Conservation (phyloP, 768 basidiomycete species). For the Leccinum uliginosum region DNA sequence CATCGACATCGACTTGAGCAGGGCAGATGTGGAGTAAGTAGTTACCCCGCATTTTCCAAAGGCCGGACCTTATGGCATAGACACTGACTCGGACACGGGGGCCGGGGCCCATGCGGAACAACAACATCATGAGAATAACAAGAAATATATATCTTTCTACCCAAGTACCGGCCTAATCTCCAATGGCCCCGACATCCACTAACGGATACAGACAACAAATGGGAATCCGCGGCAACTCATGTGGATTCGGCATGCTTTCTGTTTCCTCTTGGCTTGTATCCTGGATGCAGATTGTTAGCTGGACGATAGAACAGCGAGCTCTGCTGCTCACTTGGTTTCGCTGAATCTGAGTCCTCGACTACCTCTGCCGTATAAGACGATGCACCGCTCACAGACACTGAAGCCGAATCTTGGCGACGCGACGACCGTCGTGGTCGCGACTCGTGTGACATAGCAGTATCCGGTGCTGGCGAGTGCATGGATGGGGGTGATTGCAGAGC, state of each 20-base stretch:
- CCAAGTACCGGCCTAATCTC: constrained; percentile 16
- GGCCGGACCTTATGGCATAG: not conserved
- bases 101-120: not conserved
- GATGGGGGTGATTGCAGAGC: constrained; percentile 20
- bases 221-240: constrained; percentile 1
- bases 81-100: constrained; percentile 1
- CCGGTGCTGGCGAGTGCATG: constrained; percentile 21
- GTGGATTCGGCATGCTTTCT: constrained; percentile 20
- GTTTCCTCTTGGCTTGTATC: constrained; percentile 22
- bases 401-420: constrained; percentile 27
- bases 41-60: not conserved
- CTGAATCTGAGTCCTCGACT: constrained; percentile 22
- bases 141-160: constrained; percentile 21
- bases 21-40: not conserved
- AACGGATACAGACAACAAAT: not conserved
- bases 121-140: constrained; percentile 18
- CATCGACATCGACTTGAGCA: not conserved
- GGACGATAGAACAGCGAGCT: not conserved
- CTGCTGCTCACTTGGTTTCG: constrained; percentile 27
- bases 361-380: constrained; percentile 30
- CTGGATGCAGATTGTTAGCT: constrained; percentile 10
- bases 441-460: constrained; percentile 16
- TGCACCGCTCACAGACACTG: constrained; percentile 29
- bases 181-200: not conserved
- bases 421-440: constrained; percentile 26